Conservation (phyloP, 1,139 yeast genomes). For the Geotrichum australiense region DNA sequence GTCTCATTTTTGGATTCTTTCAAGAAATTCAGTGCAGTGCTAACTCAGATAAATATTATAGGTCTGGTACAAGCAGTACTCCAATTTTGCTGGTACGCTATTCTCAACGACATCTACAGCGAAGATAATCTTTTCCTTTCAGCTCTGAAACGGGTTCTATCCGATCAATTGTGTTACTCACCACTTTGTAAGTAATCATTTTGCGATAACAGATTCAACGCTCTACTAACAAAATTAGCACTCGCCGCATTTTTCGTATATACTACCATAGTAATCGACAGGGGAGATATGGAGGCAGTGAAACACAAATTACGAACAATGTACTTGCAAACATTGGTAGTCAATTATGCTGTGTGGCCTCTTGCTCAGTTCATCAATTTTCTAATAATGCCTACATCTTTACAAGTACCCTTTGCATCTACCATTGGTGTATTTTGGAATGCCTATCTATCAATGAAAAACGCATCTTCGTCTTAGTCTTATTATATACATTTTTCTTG, state of each 20-base stretch:
- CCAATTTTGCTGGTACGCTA: conserved; percentile 85
- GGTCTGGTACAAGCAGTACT: conserved; percentile 70
- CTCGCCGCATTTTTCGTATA: conserved; percentile 75
- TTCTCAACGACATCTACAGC: conserved; percentile 61
- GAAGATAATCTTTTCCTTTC: conserved; percentile 79
- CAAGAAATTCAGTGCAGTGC: no score
- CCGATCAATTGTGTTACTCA: conserved; percentile 85
- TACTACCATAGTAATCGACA: conserved; percentile 74
- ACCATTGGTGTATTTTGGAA: conserved; percentile 90
- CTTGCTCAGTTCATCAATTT: conserved; percentile 88
- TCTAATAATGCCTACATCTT: conserved; percentile 64
- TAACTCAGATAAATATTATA: conserved; percentile 6
- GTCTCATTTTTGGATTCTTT: conserved; percentile 3
- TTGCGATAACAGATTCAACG: background rate
- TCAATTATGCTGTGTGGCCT: conserved; percentile 90
- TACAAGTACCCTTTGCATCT: conserved; percentile 89
- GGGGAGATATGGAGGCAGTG: conserved; percentile 61
- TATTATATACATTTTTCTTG: background rate
- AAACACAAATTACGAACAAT: conserved; percentile 54
- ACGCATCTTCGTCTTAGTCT: conserved; percentile 13
- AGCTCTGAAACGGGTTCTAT: conserved; percentile 75
- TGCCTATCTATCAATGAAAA: conserved; percentile 59
- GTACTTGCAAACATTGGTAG: conserved; percentile 68
- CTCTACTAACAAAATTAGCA: conserved; percentile 28
- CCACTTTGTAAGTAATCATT: conserved; percentile 45